Conservation (phyloP, 345 rosid species). For the Aethionema arabicum region DNA sequence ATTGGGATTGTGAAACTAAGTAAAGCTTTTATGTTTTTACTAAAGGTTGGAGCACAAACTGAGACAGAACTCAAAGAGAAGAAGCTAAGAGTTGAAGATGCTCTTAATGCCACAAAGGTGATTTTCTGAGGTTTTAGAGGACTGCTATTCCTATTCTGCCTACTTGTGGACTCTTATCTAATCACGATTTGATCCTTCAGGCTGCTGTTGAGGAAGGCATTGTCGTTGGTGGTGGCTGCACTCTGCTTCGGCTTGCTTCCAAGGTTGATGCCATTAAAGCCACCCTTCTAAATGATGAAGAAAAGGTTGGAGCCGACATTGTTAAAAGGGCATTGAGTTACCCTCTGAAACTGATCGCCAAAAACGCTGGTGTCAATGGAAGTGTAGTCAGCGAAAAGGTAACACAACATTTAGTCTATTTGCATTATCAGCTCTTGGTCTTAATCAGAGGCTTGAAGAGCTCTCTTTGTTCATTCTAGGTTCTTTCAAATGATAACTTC, state of each 20-base stretch:
- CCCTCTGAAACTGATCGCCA: constrained; percentile 83
- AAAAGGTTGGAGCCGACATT: constrained; percentile 92
- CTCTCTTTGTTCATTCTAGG: constrained; percentile 42
- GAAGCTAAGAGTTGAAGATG: constrained; percentile 97
- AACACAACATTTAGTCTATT: constrained; percentile 34
- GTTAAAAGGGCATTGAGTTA: constrained; percentile 81
- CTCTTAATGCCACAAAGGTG: constrained; percentile 97
- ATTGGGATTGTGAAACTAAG: neutral
- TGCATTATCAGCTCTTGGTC: neutral
- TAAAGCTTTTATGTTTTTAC: constrained; percentile 15
- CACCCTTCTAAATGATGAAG: constrained; percentile 76
- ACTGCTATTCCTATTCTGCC: neutral
- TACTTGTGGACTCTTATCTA: constrained; percentile 6
- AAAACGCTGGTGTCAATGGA: constrained; percentile 92
- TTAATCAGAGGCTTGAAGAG: neutral
- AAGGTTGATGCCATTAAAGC: constrained; percentile 77
- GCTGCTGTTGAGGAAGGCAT: constrained; percentile 92
- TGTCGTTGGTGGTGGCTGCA: constrained; percentile 91
- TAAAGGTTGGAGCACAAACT: constrained; percentile 81
- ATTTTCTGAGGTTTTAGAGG: neutral
- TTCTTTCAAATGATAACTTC: constrained; percentile 66
- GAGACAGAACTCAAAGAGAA: constrained; percentile 95
- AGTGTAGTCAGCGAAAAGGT: constrained; percentile 94
- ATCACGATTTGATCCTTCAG: constrained; percentile 37
- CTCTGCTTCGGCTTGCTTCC: constrained; percentile 63